phyloP scores from a whole-genome alignment of 2,329 filamentous ascomycete species.

The Venturia carpophila region DNA sequence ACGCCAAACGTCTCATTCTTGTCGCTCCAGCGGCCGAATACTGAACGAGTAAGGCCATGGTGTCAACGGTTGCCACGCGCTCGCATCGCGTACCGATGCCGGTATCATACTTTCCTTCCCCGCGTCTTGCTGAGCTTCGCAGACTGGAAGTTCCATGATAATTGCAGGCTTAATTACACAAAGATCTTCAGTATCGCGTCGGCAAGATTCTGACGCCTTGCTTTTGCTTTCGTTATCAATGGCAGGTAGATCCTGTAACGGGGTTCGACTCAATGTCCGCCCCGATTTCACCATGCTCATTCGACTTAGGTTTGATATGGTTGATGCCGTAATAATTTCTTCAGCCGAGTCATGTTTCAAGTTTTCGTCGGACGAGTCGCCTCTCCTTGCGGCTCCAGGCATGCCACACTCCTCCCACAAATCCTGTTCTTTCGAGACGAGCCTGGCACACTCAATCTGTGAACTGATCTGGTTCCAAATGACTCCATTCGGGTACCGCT shows the following conservation, averaged over 20 bases:
- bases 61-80: neutral
- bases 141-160: neutral
- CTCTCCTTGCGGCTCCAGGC: neutral
- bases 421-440: neutral
- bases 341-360: neutral
- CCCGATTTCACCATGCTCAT: neutral
- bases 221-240: neutral
- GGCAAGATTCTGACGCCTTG: neutral
- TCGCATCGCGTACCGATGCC: neutral
- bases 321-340: neutral
- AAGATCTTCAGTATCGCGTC: neutral
- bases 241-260: neutral
- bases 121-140: neutral
- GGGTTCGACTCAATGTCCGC: neutral
- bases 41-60: neutral
- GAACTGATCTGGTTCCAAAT: constrained; percentile 27
- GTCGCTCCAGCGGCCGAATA: neutral
- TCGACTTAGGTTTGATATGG: neutral
- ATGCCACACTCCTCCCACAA: neutral
- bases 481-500: constrained; percentile 78
- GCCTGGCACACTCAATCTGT: neutral
- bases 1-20: neutral
- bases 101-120: neutral
- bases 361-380: too few relatives aligned
- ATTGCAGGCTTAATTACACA: neutral